A percentile compares a stretch with the other conserved stretches of the same genome.
Conservation (phyloP, 257 asterid species). For the Fraxinus excelsior region DNA sequence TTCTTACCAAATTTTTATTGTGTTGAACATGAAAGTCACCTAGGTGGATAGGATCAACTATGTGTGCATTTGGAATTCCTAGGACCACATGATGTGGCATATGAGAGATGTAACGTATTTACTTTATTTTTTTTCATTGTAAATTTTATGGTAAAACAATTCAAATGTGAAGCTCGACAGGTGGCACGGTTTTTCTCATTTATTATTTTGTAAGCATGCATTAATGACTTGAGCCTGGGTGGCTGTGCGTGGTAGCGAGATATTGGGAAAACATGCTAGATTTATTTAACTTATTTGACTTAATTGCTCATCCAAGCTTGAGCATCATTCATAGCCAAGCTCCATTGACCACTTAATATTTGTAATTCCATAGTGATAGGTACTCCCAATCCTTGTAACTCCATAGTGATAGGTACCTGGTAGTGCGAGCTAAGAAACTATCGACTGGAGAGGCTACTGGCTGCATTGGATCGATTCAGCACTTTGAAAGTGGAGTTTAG, state of each 20-base stretch:
- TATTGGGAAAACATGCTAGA: not conserved
- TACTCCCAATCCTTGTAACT: too few relatives aligned
- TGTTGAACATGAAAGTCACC: conserved; percentile 1
- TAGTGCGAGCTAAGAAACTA: too few relatives aligned
- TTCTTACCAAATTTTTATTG: conserved; percentile 7
- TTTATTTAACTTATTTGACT: not conserved
- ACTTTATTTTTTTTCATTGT: not conserved
- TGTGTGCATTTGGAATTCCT: conserved; percentile 4
- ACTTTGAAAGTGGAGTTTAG: too few relatives aligned
- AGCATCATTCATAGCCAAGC: conserved; percentile 3
- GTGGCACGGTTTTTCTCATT: not conserved
- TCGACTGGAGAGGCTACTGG: too few relatives aligned
- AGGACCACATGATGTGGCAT: not conserved
- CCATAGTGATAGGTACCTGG: too few relatives aligned
- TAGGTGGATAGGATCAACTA: not conserved
- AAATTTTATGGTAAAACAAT: not conserved
- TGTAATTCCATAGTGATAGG: conserved; percentile 21
- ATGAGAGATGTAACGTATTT: not conserved
- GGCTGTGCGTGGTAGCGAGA: not conserved
- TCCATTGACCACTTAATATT: conserved; percentile 17
- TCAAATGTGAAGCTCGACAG: not conserved
- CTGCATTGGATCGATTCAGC: too few relatives aligned
- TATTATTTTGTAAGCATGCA: not conserved
- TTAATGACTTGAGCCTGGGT: conserved; percentile 4
- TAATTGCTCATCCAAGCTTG: not conserved